Conservation (phyloP, 2,329 filamentous ascomycete species). For the Venturia aucupariae region DNA sequence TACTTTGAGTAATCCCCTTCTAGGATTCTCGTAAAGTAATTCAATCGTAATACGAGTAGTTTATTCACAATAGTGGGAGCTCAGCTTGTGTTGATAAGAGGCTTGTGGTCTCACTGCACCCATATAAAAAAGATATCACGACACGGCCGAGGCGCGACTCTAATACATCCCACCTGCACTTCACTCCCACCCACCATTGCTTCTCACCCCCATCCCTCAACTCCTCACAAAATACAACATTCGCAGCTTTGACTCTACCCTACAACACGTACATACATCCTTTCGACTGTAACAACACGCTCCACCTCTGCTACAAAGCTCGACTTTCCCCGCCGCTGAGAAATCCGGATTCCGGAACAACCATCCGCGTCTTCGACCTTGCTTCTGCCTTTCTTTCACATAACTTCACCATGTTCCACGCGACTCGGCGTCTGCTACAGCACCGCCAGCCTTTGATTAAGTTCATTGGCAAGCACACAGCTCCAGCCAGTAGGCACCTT, state of each 20-base stretch:
- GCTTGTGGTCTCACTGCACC: too few species aligned
- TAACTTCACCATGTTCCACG: slow-evolving; percentile 29
- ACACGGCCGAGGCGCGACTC: too few species aligned
- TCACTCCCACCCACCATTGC: not conserved
- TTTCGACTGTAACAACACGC: not conserved
- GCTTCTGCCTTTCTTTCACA: not conserved
- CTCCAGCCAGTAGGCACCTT: slow-evolving; percentile 32
- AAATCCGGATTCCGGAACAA: not conserved
- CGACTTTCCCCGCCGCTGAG: not conserved
- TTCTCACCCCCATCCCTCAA: not conserved
- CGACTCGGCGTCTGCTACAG: slow-evolving; percentile 37
- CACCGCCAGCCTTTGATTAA: slow-evolving; percentile 42
- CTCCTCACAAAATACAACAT: not conserved
- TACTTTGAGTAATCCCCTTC: too few species aligned
- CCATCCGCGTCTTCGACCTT: not conserved
- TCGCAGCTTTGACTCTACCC: not conserved
- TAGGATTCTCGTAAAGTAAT: too few species aligned
- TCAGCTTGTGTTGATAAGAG: too few species aligned
- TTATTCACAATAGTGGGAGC: not conserved
- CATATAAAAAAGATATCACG: too few species aligned
- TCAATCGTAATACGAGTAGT: too few species aligned
- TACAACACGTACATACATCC: not conserved
- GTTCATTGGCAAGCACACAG: slow-evolving; percentile 41
- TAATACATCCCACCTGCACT: too few species aligned
- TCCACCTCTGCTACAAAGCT: not conserved